Base-by-base conservation (phyloP, 2,329 filamentous ascomycete genomes). In the Exophiala phaeomuriformis region DNA sequence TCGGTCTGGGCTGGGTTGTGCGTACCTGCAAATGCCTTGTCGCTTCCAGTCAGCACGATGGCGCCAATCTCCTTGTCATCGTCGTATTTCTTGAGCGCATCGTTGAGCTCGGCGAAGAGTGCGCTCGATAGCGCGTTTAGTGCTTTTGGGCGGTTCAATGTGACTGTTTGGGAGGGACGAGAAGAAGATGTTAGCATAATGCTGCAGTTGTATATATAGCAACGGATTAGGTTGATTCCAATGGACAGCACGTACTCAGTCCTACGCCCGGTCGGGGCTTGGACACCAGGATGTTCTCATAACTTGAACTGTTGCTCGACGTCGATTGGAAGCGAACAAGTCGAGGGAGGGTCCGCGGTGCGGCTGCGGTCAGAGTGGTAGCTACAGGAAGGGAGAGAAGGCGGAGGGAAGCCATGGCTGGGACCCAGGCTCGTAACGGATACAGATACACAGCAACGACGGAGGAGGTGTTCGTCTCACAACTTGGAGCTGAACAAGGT, bases 101-200 rank as follows among this genome's bases (percentile, higher is more conserved):
- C 74, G 72, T 95, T 95, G 62, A 98, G 81, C 75, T 98, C 93
- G 63, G 75, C 77, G 69, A 98, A 95, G 47, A 98, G 83, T 6
- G 91, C 89, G 4, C 88, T 93, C 72, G 81, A 91, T 60, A 98
- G 82, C 43, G 93, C 93, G 71, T 98, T 98, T 66, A 95, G 83
- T 42, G 91, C 90, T 77, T 94, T 95, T 59, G 93, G 93, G 42
- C 93, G 86, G 78, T 94, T 89, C 61, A 98, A 77, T 9, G 90
- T 93, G 66, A 97, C 91, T 51, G 47, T 19, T 46, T 12, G 8
- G 35, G 19, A 32, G 19, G 19, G 19, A 19, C 19, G 19, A 19
- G 4, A 51, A 6, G 33, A 27, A 48, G 8, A 4, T 27, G 39
- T 57, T 41, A 57, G 54, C 45, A 50, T 10, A 12, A n/a, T 45